A percentile compares a stretch with the other conserved stretches of the same genome.
Conservation (phyloP, 2,329 filamentous ascomycete genomes). For the Endocalyx cinctus region DNA sequence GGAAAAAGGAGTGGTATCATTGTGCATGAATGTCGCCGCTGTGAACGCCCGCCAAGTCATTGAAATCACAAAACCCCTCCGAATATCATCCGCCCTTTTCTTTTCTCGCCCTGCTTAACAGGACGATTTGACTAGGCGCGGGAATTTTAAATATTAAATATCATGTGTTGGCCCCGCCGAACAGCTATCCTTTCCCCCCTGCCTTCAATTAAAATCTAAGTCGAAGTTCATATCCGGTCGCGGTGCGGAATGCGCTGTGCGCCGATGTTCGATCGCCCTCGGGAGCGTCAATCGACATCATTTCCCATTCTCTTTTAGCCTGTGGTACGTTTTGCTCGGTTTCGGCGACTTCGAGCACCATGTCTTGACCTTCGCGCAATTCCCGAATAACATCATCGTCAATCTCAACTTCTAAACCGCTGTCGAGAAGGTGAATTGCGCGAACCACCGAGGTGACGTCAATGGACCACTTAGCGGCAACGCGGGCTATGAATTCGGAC, state of each 20-base stretch:
- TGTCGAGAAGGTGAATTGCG: slow-evolving; percentile 66
- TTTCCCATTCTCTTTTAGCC: slow-evolving; percentile 57
- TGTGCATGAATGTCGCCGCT: too few species aligned
- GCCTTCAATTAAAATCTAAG: slow-evolving; percentile 37
- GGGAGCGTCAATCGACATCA: slow-evolving; percentile 53
- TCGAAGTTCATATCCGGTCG: slow-evolving; percentile 39
- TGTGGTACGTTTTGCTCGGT: slow-evolving; percentile 30
- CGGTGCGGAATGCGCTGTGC: slow-evolving; percentile 25
- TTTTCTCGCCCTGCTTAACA: too few species aligned
- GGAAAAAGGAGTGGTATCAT: too few species aligned
- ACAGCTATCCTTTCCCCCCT: slow-evolving; percentile 9
- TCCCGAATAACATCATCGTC: slow-evolving; percentile 86
- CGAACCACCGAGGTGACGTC: slow-evolving; percentile 68
- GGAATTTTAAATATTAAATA: too few species aligned
- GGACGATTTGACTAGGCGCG: too few species aligned
- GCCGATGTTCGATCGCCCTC: slow-evolving; percentile 31
- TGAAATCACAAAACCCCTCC: too few species aligned
- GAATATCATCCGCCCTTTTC: too few species aligned
- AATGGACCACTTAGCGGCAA: slow-evolving; percentile 76
- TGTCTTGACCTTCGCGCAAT: slow-evolving; percentile 85
- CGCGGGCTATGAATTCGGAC: slow-evolving; percentile 65
- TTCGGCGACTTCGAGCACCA: slow-evolving; percentile 66
- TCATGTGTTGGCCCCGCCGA: slow-evolving; percentile 1
- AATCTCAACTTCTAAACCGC: slow-evolving; percentile 76
- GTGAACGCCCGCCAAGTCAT: too few species aligned